Evolutionary conservation across 2,329 filamentous ascomycete species (phyloP), one percentile per base, ranked within the genome.

Genomic region (Diplodia intermedia): DNA sequence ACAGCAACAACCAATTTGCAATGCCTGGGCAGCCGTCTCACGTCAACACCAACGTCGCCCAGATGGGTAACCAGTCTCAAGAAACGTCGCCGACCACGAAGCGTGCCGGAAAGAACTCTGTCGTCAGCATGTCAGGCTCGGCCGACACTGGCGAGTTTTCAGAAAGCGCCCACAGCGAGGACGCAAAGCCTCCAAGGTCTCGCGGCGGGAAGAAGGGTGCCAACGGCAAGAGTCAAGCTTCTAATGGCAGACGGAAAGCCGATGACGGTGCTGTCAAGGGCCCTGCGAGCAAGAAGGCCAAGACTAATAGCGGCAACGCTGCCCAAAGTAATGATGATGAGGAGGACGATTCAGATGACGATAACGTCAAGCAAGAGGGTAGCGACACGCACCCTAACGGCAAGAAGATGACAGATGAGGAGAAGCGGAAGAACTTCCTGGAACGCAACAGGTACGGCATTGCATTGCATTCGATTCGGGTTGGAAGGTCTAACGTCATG

Each of bases 341-440:
- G 56, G 85, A 87, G 61, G 84, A 87, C 6, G 85, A 84, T 36
- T 76, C 73, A 62, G 83, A 87, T 57, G 79, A 83, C 4, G 79
- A 79, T 33, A 72, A 75, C 18, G 68, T 69, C 14, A 78, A 80
- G 56, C 72, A 76, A 68, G 80, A 81, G 66, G 74, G 72, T 43
- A 69, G 71, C 18, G 54, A 67, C 1, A 29, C 9, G 11, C 20
- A 31, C 53, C 73, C 74, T 66, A 80, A 81, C 50, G 82, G 84
- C 50, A 91, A 89, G 79, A 97, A 97, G 84, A 97, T 97, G 93
- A 97, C 94, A 0, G 95, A 98, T 68, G 95, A 98, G 76, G 95
- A 99, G 83, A 99, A 99, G 84, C 88, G 95, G 52, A 97, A 96
- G 82, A 99, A 98, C 78, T 99, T 99, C 79, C 84, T 99, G 2